Conservation (phyloP, 2,329 filamentous ascomycete species). For the Fusarium sp. region DNA sequence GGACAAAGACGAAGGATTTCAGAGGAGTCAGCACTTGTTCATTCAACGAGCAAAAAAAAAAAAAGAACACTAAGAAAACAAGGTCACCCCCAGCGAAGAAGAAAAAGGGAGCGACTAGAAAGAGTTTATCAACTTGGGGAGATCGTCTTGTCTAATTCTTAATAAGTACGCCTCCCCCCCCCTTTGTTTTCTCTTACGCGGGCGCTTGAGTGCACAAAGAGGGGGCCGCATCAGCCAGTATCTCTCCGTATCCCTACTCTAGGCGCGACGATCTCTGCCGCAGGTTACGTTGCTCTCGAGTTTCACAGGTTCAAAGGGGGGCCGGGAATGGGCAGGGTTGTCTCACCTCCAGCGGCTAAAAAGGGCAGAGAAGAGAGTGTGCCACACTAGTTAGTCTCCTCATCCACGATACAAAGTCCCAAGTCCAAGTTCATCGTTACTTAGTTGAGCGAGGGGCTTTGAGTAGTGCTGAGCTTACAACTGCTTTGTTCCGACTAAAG, state of each 20-base stretch:
- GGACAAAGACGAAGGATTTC: neutral
- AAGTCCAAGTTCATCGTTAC: conserved; percentile 9
- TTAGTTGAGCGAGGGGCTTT: neutral
- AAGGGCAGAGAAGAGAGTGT: conserved; percentile 1
- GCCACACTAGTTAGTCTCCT: conserved; percentile 14
- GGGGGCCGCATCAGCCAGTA: conserved; percentile 12
- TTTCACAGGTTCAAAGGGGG: conserved; percentile 29
- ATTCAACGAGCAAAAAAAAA: neutral
- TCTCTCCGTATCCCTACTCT: conserved; percentile 5
- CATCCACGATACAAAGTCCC: neutral
- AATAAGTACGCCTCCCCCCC: conserved; percentile 14
- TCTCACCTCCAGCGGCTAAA: conserved; percentile 26
- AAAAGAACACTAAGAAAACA: too few species aligned
- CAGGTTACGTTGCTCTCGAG: conserved; percentile 37
- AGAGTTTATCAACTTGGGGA: neutral
- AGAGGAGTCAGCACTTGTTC: conserved; percentile 21
- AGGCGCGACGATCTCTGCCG: conserved; percentile 36
- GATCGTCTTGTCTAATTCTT: too few species aligned
- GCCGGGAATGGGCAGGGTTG: conserved; percentile 26
- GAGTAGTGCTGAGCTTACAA: conserved; percentile 12
- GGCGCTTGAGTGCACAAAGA: conserved; percentile 26
- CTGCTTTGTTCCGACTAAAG: neutral
- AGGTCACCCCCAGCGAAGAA: conserved; percentile 1
- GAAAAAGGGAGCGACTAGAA: neutral
- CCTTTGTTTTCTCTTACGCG: conserved; percentile 5